A percentile compares a stretch with the other conserved stretches of the same genome.
phyloP scores from a whole-genome alignment of 495 filamentous ascomycete genomes.

The Penicillium tannophilum region DNA sequence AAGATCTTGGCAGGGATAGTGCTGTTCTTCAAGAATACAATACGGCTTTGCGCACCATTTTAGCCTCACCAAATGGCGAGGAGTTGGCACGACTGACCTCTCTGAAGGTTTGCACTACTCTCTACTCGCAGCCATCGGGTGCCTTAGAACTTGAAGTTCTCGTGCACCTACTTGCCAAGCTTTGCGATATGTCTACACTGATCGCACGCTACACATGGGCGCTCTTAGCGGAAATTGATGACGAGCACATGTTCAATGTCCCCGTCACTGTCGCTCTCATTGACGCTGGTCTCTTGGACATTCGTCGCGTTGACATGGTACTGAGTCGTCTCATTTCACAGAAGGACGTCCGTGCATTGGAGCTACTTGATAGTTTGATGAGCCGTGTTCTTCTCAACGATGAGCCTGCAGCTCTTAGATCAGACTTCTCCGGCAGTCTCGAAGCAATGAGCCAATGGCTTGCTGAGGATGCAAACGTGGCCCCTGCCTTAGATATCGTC shows the following conservation, averaged over 20 bases:
- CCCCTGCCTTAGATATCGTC: constrained; percentile 67
- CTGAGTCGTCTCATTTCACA: constrained; percentile 69
- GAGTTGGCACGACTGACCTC: constrained; percentile 67
- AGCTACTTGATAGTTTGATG: constrained; percentile 74
- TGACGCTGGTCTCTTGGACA: constrained; percentile 71
- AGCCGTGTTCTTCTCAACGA: constrained; percentile 77
- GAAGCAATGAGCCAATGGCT: constrained; percentile 85
- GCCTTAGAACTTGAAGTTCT: constrained; percentile 79
- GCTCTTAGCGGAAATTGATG: constrained; percentile 64
- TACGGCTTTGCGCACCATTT: constrained; percentile 52
- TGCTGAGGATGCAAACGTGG: constrained; percentile 65
- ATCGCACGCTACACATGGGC: constrained; percentile 73
- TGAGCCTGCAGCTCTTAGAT: constrained; percentile 70
- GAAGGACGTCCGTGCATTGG: constrained; percentile 67
- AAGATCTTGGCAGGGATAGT: constrained; percentile 66
- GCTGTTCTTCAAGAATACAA: constrained; percentile 65
- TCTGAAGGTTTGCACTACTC: constrained; percentile 66
- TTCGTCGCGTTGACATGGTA: constrained; percentile 76
- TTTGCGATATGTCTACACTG: constrained; percentile 75
- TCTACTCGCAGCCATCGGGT: constrained; percentile 62
- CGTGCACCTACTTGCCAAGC: constrained; percentile 74
- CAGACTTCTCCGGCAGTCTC: constrained; percentile 83
- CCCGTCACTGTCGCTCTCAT: constrained; percentile 76
- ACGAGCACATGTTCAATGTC: constrained; percentile 76
- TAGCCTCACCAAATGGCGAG: constrained; percentile 59